Percentiles rank a stretch among this genome's conserved stretches.
phyloP scores from a whole-genome alignment of 1,284 basidiomycete species.

The Moniliophthora roreri region DNA sequence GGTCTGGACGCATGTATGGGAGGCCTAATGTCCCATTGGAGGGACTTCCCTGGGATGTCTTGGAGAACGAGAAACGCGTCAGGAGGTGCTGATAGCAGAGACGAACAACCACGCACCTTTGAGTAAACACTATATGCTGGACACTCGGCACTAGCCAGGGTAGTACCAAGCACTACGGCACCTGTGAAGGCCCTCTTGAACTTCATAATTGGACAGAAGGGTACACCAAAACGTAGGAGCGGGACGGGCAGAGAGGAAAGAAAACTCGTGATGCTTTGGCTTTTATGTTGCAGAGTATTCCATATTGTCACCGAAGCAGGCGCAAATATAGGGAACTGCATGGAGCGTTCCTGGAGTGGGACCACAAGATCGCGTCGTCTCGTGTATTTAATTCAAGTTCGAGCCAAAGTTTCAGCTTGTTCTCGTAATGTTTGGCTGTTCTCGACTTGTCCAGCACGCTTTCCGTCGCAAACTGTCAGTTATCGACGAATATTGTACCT shows the following conservation, averaged over 20 bases:
- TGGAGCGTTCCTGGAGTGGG: background rate
- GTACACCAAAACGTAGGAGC: background rate
- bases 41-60: conserved; percentile 57
- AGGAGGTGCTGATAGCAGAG: too few species aligned
- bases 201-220: conserved; percentile 21
- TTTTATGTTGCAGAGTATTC: background rate
- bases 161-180: conserved; percentile 26
- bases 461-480: too few species aligned
- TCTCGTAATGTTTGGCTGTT: too few species aligned
- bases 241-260: background rate
- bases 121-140: conserved; percentile 65
- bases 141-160: conserved; percentile 42
- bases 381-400: too few species aligned
- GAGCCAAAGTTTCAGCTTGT: too few species aligned
- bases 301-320: background rate
- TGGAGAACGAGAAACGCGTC: background rate
- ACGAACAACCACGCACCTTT: conserved; percentile 44
- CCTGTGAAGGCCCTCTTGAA: conserved; percentile 24
- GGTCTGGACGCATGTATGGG: conserved; percentile 70
- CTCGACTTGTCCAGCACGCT: too few species aligned
- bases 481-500: too few species aligned
- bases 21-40: conserved; percentile 62
- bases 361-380: background rate
- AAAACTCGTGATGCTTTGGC: too few species aligned
- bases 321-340: background rate